Evolutionary conservation across 73 alveolate genomes (phyloP), one percentile per base, ranked within the genome.

Genomic region (Stentor coeruleus): DNA sequence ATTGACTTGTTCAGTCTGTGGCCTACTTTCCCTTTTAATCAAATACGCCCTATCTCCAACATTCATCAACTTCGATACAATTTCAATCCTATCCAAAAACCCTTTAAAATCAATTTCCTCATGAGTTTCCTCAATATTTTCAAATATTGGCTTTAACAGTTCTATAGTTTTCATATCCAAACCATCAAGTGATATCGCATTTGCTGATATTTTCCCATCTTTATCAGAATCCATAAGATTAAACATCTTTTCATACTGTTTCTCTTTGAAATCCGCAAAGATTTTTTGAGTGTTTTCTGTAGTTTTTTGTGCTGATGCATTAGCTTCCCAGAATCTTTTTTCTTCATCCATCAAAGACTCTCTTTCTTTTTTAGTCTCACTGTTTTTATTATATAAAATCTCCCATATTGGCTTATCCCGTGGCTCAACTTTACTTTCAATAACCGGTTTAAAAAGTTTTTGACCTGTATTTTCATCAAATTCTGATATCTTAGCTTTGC

Each of bases 351-450:
- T 57, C 28, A 20, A n/a, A 20, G 15, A n/a, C 28, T 57, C 35
- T 57, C 28, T n/a, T 31, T 57, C 28, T 57, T 20, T 2, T 20
- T n/a, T 20, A 31, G 15, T n/a, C 15, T 0, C 2, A 57, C 28
- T 31, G 15, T 57, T 57, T 31, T 20, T 20, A 20, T n/a, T 20
- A 57, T 57, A 57, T n/a, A 57, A 31, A 57, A 20, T n/a, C 3
- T 57, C 73, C 73, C 73, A 57, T 57, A 57, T 57, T 57, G 73
- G 73, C 73, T 57, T 31, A 20, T 57, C 73, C 28, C 73, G 35
- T 57, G 35, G 35, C 28, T 31, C 28, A 2, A 31, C 28, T 0
- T 20, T 57, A 20, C 35, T 20, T 20, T 57, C 28, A 20, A 57
- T 57, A 2, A 31, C 73, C 28, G 73, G 73, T 1, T 57, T n/a